Evolutionary conservation across 129 eudicot species (phyloP).

Genomic region (Lactuca saligna): DNA sequence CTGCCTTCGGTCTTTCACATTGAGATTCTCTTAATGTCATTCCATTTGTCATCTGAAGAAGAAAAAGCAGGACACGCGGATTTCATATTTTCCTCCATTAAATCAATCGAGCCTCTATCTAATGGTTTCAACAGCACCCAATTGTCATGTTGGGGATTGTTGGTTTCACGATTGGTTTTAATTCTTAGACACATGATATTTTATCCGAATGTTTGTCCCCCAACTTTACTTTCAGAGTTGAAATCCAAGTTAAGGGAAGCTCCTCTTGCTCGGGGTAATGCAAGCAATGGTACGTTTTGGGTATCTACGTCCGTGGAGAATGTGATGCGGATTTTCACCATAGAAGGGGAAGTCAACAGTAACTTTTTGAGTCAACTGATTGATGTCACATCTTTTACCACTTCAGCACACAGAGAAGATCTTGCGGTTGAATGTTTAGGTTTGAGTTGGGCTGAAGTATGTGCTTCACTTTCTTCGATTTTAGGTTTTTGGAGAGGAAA

Average conservation of each 20-base stretch:
- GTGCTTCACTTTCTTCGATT: slow-evolving; percentile 57
- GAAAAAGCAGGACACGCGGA: slow-evolving; percentile 66
- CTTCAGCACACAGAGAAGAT: slow-evolving; percentile 54
- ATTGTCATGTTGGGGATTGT: slow-evolving; percentile 81
- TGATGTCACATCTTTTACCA: slow-evolving; percentile 76
- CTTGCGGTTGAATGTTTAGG: slow-evolving; percentile 46
- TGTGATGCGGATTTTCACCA: slow-evolving; percentile 38
- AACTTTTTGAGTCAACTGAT: slow-evolving; percentile 60
- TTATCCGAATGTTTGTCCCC: slow-evolving; percentile 74
- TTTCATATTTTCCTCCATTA: slow-evolving; percentile 53
- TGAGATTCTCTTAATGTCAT: slow-evolving; percentile 82
- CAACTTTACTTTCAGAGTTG: slow-evolving; percentile 73
- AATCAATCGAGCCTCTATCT: slow-evolving; percentile 44
- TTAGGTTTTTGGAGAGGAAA: slow-evolving; percentile 77
- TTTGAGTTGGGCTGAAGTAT: slow-evolving; percentile 56
- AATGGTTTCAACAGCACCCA: slow-evolving; percentile 48
- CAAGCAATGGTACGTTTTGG: slow-evolving; percentile 59
- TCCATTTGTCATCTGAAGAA: slow-evolving; percentile 77
- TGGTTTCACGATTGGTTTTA: slow-evolving; percentile 78
- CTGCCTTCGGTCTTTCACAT: slow-evolving; percentile 89
- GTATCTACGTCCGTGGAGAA: slow-evolving; percentile 53
- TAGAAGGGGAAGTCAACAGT: slow-evolving; percentile 49
- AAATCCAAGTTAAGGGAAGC: slow-evolving; percentile 73
- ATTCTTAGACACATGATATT: slow-evolving; percentile 83
- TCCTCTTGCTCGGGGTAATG: slow-evolving; percentile 35